These are phyloP conservation scores for Aspergillus sojae DNA, from an alignment of 2,329 filamentous ascomycete species.

Conservation along the genomic window DNA sequence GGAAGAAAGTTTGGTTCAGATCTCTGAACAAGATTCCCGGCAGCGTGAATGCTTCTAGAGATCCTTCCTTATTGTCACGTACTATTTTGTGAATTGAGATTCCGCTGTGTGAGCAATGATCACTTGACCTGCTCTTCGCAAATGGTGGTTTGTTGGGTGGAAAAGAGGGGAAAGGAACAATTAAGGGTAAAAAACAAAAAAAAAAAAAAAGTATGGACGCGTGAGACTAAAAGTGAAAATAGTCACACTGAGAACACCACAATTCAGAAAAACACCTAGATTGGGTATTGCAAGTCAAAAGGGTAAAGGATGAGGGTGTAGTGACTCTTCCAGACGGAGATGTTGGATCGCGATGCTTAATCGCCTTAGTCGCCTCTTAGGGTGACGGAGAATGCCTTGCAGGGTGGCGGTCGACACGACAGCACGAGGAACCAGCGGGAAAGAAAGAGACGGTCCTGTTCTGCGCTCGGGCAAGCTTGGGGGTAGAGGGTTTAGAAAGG, in stretches of 20 bases:
- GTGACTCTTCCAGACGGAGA: slow-evolving; percentile 13
- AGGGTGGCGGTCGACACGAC: slow-evolving; percentile 37
- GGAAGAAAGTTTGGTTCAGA: slow-evolving; percentile 13
- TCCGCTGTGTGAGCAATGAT: slow-evolving; percentile 1
- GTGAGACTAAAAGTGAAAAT: slow-evolving; percentile 12
- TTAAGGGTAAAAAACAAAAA: slow-evolving; percentile 10
- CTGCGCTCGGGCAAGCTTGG: slow-evolving; percentile 23
- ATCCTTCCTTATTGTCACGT: slow-evolving; percentile 21
- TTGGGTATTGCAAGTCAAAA: slow-evolving; percentile 9
- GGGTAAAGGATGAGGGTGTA: slow-evolving; percentile 16
- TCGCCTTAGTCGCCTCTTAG: slow-evolving; percentile 42
- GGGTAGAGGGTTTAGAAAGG: slow-evolving; percentile 26
- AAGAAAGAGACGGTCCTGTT: slow-evolving; percentile 25
- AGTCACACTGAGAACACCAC: slow-evolving; percentile 8
- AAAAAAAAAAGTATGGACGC: slow-evolving; percentile 13
- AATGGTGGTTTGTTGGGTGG: background rate
- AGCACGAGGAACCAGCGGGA: slow-evolving; percentile 39
- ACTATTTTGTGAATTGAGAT: slow-evolving; percentile 21
- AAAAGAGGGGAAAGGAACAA: slow-evolving; percentile 12
- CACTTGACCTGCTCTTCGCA: slow-evolving; percentile 2
- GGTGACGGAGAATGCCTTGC: slow-evolving; percentile 40
- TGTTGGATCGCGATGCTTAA: slow-evolving; percentile 42
- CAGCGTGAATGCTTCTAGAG: slow-evolving; percentile 11
- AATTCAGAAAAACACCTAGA: slow-evolving; percentile 11
- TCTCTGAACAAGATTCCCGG: slow-evolving; percentile 19